A percentile compares a stretch with the other conserved stretches of the same genome.
These are phyloP conservation scores for Picea glauca DNA, from an alignment of 75 land plant genomes.

Conservation along the genomic window DNA sequence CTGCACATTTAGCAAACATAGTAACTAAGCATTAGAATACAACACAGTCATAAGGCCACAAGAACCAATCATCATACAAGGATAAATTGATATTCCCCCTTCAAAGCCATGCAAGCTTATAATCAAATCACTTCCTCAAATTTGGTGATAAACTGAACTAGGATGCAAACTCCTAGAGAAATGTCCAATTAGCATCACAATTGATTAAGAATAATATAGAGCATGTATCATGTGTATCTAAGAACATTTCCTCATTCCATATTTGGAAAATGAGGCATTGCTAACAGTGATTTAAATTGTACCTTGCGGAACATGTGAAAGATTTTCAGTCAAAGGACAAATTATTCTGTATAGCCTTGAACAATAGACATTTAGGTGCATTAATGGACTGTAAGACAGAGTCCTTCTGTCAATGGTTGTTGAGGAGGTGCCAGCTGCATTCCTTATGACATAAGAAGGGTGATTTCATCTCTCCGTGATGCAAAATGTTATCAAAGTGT, in stretches of 20 bases:
- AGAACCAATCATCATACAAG: background rate
- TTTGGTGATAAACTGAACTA: background rate
- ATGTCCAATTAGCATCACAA: background rate
- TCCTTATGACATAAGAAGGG: background rate
- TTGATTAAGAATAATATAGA: background rate
- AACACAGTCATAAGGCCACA: background rate
- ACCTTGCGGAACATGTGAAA: background rate
- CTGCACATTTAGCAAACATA: conserved; percentile 42
- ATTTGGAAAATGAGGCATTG: background rate
- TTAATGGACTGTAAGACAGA: background rate
- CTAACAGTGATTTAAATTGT: background rate
- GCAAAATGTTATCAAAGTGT: background rate
- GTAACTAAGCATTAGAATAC: background rate
- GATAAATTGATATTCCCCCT: background rate
- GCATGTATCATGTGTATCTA: background rate
- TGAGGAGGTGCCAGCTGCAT: conserved; percentile 1
- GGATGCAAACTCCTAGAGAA: background rate
- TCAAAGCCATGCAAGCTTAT: background rate
- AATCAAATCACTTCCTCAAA: background rate
- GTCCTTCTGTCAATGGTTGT: background rate
- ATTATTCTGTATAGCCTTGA: background rate
- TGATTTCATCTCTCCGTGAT: background rate
- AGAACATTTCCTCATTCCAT: background rate
- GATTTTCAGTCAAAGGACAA: background rate
- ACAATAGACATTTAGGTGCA: background rate